A percentile compares a stretch with the other conserved stretches of the same genome.
These are phyloP conservation scores for Sporobolomyces phaffii DNA, from an alignment of 768 basidiomycete species.

Conservation along the genomic window DNA sequence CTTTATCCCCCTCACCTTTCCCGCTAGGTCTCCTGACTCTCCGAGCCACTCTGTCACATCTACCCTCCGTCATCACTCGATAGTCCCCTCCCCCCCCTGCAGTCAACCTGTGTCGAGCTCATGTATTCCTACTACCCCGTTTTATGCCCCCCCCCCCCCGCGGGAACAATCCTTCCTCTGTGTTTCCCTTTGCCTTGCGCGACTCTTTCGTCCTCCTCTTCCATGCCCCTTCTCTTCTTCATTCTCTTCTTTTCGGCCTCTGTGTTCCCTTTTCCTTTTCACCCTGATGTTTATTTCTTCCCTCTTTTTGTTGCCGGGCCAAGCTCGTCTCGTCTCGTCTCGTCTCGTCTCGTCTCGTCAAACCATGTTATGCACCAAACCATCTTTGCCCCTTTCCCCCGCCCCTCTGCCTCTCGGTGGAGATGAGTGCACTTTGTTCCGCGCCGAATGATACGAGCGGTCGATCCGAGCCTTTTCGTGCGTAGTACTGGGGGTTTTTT, in stretches of 20 bases:
- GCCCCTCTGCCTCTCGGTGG: not conserved
- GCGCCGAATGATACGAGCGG: no score
- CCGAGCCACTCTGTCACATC: not conserved
- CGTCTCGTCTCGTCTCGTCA: no score
- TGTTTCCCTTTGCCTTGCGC: not conserved
- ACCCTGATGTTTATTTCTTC: no score
- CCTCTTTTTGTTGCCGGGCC: no score
- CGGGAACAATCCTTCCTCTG: not conserved
- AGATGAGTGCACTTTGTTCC: not conserved
- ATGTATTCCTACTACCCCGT: not conserved
- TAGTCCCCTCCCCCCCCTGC: no score
- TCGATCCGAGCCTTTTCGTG: no score
- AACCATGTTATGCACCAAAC: no score
- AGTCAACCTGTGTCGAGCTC: no score
- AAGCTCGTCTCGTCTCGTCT: no score
- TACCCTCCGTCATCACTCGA: no score
- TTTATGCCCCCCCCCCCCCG: not conserved
- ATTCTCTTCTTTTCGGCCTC: not conserved
- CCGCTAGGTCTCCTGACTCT: no score
- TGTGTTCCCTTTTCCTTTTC: not conserved
- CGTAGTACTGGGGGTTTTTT: no score
- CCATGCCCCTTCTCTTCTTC: not conserved
- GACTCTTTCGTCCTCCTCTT: not conserved
- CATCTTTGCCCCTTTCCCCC: not conserved
- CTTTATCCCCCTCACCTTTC: not conserved